These are phyloP conservation scores for Aspergillus affinis DNA, from an alignment of 495 filamentous ascomycete species.

Conservation along the genomic window DNA sequence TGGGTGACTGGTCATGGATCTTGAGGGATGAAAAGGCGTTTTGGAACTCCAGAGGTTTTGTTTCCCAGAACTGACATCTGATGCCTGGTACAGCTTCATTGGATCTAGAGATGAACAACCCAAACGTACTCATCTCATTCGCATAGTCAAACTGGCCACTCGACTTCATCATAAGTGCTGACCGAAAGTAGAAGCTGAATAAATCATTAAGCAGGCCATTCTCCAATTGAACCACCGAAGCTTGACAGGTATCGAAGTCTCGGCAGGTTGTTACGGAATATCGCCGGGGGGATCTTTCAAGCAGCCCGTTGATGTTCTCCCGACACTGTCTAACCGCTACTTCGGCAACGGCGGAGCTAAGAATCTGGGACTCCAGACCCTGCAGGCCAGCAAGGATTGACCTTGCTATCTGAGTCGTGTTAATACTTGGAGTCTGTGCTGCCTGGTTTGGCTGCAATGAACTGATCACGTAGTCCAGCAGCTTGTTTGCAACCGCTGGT, in stretches of 20 bases:
- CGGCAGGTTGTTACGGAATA: slow-evolving; percentile 23
- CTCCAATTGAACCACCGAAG: slow-evolving; percentile 20
- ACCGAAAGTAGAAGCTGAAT: slow-evolving; percentile 28
- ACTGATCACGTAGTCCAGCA: slow-evolving; percentile 28
- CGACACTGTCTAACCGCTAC: slow-evolving; percentile 13
- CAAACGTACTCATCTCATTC: slow-evolving; percentile 6
- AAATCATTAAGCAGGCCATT: slow-evolving; percentile 33
- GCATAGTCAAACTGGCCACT: slow-evolving; percentile 1
- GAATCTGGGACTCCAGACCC: slow-evolving; percentile 7
- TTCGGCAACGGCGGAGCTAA: slow-evolving; percentile 12
- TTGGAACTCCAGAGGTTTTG: slow-evolving; percentile 16
- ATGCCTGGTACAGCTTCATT: slow-evolving; percentile 10
- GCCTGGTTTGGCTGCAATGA: slow-evolving; percentile 16
- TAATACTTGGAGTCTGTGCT: slow-evolving; percentile 6
- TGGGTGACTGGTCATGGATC: slow-evolving; percentile 9
- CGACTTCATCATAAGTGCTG: slow-evolving; percentile 17
- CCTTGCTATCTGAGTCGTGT: slow-evolving; percentile 25
- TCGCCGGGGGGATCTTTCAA: slow-evolving; percentile 25
- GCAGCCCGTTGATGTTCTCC: slow-evolving; percentile 20
- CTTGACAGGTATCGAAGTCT: slow-evolving; percentile 21
- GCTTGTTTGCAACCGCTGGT: slow-evolving; percentile 21
- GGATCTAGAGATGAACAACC: slow-evolving; percentile 19
- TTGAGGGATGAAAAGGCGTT: slow-evolving; percentile 12
- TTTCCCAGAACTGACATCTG: slow-evolving; percentile 23
- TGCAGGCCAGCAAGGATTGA: slow-evolving; percentile 29